Evolutionary conservation across 768 basidiomycete species (phyloP).

Genomic region (Gloeophyllum trabeum): DNA sequence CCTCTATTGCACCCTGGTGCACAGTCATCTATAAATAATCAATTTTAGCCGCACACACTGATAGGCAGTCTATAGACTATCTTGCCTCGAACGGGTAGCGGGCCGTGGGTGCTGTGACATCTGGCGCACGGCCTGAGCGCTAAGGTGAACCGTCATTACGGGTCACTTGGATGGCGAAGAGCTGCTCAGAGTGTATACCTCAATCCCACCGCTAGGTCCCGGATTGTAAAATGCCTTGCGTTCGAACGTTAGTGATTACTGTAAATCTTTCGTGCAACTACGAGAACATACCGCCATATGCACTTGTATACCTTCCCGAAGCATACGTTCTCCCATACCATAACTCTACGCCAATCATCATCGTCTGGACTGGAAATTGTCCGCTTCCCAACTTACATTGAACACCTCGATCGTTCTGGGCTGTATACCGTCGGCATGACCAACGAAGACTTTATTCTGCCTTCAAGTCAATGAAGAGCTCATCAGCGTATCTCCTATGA

Average conservation of each 20-base stretch:
- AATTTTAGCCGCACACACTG: too few relatives aligned
- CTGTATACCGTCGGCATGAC: conserved; percentile 54
- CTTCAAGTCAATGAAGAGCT: too few relatives aligned
- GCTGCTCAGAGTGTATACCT: too few relatives aligned
- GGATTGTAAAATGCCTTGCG: conserved; percentile 63
- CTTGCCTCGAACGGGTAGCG: conserved; percentile 41
- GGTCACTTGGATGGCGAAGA: background rate
- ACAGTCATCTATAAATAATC: background rate
- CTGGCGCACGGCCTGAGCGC: conserved; percentile 45
- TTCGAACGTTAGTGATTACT: background rate
- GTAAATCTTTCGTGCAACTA: background rate
- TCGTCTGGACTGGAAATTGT: background rate
- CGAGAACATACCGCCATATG: conserved; percentile 35
- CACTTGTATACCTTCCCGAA: conserved; percentile 52
- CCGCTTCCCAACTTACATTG: conserved; percentile 22
- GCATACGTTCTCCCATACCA: conserved; percentile 46
- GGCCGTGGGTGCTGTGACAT: conserved; percentile 44
- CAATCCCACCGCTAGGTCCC: conserved; percentile 36
- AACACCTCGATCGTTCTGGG: conserved; percentile 38
- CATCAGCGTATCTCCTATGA: too few relatives aligned
- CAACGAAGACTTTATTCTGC: conserved; percentile 37
- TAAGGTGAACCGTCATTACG: conserved; percentile 12
- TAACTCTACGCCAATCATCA: conserved; percentile 35
- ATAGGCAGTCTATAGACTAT: too few relatives aligned
- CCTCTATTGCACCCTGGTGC: background rate